Evolutionary conservation across 148 eudicot genomes (phyloP).

Genomic region (Euryodendron excelsum): DNA sequence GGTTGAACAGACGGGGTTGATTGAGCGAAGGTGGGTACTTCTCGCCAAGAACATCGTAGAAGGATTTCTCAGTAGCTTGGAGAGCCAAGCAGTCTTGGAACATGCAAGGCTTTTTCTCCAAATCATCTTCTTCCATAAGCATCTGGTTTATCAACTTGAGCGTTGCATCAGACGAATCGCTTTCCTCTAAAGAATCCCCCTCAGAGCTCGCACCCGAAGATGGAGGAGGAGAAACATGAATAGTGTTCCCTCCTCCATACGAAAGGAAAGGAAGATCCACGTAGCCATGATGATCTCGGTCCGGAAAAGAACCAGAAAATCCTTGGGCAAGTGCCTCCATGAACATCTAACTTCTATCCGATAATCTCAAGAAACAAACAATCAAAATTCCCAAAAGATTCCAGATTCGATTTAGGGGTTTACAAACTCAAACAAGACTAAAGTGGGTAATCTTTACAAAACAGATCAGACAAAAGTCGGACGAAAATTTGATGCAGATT

Average conservation of each 20-base stretch:
- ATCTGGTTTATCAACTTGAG: constrained; percentile 47
- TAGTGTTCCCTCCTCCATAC: background rate
- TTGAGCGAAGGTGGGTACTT: constrained; percentile 20
- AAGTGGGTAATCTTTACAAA: too few species aligned
- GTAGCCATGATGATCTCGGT: constrained; percentile 17
- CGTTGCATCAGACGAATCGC: constrained; percentile 46
- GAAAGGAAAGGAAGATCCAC: constrained; percentile 11
- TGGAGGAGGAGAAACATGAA: constrained; percentile 13
- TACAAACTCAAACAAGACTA: background rate
- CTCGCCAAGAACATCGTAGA: constrained; percentile 49
- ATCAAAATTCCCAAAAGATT: background rate
- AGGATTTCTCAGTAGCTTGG: constrained; percentile 64
- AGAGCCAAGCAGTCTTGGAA: constrained; percentile 47
- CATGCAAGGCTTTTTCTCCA: constrained; percentile 41
- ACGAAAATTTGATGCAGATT: background rate
- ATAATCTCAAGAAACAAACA: background rate
- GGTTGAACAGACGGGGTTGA: background rate
- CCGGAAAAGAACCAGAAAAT: constrained; percentile 16
- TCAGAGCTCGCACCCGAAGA: constrained; percentile 17
- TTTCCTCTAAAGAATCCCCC: constrained; percentile 11
- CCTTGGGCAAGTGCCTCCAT: constrained; percentile 16
- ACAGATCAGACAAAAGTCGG: background rate
- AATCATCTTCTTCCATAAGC: constrained; percentile 58
- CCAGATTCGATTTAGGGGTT: background rate
- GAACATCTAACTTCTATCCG: background rate